Evolutionary conservation across 208 protist genomes (phyloP), one percentile per base, ranked within the genome.

Genomic region (Leishmania amazonensis): DNA sequence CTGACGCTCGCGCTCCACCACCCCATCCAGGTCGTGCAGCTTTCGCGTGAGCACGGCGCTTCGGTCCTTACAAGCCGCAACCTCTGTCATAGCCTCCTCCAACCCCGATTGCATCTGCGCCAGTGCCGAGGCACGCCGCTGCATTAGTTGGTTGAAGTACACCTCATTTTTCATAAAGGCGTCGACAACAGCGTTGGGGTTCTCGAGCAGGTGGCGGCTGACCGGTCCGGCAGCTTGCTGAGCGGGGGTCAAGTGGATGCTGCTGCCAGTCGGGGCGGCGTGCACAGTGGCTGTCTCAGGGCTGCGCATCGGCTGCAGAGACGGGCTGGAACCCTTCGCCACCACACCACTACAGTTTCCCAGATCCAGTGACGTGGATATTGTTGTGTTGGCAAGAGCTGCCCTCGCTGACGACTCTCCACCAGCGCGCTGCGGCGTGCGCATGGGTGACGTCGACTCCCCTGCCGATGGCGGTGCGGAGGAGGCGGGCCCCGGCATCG

Each of bases 131-230:
- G 89, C 86, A 0, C 93, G 88, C 38, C 91, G 88, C 49, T 89
- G 88, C 85, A 94, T 90, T 21, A 97, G 85, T 75, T 97, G 91
- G 62, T 94, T 93, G 79, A 93, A 95, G 83, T 96, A 93, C 35
- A 95, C 78, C 79, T 96, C 91, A 68, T 97, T 96, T 75, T 94
- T 95, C 87, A 95, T 94, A 78, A 96, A 94, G 31, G 89, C 87
- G 51, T 95, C 90, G 17, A 94, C 87, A 17, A 91, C 89, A 21
- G 86, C 89, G 67, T 90, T 83, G 24, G 91, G 87, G 81, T 94
- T 91, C 72, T 86, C 78, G 6, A 95, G 76, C 3, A 95, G 80
- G 28, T 81, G 82, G 13, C 84, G 80, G 8, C 58, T 86, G 6
- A 87, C 83, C 4, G 80, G 83, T 1, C 83, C 85, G 11, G 77